A percentile compares a stretch with the other conserved stretches of the same genome.
phyloP scores from a whole-genome alignment of 192 early-diverging fungal genomes.

The Coemansia interrupta region DNA sequence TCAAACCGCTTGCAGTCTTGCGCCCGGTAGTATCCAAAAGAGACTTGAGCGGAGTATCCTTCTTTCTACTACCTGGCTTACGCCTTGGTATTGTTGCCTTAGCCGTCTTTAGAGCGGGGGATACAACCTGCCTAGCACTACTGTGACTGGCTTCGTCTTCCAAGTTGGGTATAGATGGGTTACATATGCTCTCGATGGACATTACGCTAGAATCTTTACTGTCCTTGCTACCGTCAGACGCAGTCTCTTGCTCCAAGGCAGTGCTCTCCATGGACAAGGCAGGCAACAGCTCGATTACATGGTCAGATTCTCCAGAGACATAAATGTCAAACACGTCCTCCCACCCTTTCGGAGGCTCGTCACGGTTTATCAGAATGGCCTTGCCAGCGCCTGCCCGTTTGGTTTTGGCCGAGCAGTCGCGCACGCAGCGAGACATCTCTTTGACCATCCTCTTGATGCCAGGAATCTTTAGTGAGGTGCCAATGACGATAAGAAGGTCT shows the following conservation, averaged over 20 bases:
- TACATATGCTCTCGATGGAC: slow-evolving; percentile 5
- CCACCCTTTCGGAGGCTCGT: slow-evolving; percentile 51
- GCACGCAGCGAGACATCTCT: slow-evolving; percentile 53
- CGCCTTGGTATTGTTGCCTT: neutral
- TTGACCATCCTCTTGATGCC: slow-evolving; percentile 54
- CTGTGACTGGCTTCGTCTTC: neutral
- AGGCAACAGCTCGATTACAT: slow-evolving; percentile 27
- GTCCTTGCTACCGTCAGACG: neutral
- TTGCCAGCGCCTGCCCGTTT: slow-evolving; percentile 44
- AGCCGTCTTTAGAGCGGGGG: too few species aligned
- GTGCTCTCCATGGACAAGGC: neutral
- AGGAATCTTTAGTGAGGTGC: slow-evolving; percentile 54
- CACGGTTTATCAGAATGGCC: slow-evolving; percentile 48
- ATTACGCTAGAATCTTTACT: neutral
- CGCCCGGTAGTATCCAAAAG: neutral
- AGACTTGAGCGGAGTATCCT: neutral
- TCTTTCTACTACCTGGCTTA: neutral
- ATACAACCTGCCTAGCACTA: too few species aligned
- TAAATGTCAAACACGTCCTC: slow-evolving; percentile 54
- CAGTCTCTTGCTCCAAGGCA: neutral
- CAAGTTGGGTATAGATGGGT: neutral
- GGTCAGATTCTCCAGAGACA: slow-evolving; percentile 44
- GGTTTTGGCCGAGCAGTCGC: slow-evolving; percentile 20
- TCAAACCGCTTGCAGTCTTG: neutral
- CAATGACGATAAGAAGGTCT: slow-evolving; percentile 55